Percentiles rank a stretch among this genome's conserved stretches.
phyloP scores from a whole-genome alignment of 2,329 filamentous ascomycete genomes.

The Cylindrodendrum hubeiense region DNA sequence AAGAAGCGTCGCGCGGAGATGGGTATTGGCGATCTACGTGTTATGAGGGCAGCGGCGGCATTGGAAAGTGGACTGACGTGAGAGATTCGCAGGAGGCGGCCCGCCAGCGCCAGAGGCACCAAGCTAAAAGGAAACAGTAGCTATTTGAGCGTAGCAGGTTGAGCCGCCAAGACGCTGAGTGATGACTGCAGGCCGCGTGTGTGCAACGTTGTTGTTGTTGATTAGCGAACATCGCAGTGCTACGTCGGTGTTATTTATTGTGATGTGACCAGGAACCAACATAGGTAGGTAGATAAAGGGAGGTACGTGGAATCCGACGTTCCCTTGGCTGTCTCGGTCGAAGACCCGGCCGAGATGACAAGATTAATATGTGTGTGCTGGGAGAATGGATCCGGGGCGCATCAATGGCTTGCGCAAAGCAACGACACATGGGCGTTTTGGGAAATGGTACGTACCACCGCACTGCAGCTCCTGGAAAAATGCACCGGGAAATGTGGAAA shows the following conservation, averaged over 20 bases:
- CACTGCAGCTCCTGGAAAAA: background rate
- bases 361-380: background rate
- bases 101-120: conserved; percentile 18
- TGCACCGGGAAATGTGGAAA: conserved; percentile 18
- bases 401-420: background rate
- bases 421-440: background rate
- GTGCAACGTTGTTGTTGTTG: background rate
- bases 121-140: conserved; percentile 4
- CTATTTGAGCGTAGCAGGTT: background rate
- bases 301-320: background rate
- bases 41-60: conserved; percentile 2
- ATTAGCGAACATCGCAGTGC: background rate
- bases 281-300: background rate
- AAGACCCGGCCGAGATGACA: conserved; percentile 12
- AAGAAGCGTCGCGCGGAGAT: conserved; percentile 1
- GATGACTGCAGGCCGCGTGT: background rate
- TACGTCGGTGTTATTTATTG: background rate
- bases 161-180: background rate
- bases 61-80: conserved; percentile 21
- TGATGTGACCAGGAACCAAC: background rate
- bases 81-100: conserved; percentile 11
- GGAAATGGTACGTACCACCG: conserved; percentile 4
- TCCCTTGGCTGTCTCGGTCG: background rate
- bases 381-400: background rate
- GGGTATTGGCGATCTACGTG: background rate